A percentile compares a stretch with the other conserved stretches of the same genome.
phyloP scores from a whole-genome alignment of 164 flowering plant genomes.

The Macadamia tetraphylla region DNA sequence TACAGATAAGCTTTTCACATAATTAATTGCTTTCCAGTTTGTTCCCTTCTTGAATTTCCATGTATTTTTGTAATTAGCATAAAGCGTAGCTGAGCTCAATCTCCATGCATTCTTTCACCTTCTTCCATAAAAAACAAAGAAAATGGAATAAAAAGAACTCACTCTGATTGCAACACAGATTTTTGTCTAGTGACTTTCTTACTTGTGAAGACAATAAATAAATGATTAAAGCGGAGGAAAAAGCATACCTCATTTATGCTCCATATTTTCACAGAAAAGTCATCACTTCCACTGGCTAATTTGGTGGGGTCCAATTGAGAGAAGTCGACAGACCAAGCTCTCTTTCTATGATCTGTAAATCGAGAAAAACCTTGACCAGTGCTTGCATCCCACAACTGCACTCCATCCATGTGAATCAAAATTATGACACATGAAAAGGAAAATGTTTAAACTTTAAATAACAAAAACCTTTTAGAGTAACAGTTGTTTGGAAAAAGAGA shows the following conservation, averaged over 20 bases:
- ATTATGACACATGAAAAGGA: conserved; percentile 8
- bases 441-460: conserved; percentile 1
- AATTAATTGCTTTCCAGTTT: too few species aligned
- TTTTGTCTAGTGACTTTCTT: too few species aligned
- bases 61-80: too few species aligned
- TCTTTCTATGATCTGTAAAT: conserved; percentile 63
- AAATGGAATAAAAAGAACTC: too few species aligned
- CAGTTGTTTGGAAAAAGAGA: not conserved
- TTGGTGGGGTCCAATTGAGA: conserved; percentile 77
- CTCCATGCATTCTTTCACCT: too few species aligned
- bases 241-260: conserved; percentile 76
- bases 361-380: conserved; percentile 67
- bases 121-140: too few species aligned
- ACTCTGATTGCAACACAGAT: too few species aligned
- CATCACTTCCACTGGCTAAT: conserved; percentile 98
- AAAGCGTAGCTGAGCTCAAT: too few species aligned
- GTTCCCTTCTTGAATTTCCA: too few species aligned
- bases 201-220: too few species aligned
- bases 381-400: conserved; percentile 91
- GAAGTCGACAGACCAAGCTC: conserved; percentile 99
- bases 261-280: conserved; percentile 89
- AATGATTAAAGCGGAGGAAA: not conserved
- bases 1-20: too few species aligned
- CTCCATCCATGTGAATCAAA: conserved; percentile 14
- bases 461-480: not conserved